Base-by-base conservation (phyloP, 768 basidiomycete species). In the Xanthoconium purpureum region DNA sequence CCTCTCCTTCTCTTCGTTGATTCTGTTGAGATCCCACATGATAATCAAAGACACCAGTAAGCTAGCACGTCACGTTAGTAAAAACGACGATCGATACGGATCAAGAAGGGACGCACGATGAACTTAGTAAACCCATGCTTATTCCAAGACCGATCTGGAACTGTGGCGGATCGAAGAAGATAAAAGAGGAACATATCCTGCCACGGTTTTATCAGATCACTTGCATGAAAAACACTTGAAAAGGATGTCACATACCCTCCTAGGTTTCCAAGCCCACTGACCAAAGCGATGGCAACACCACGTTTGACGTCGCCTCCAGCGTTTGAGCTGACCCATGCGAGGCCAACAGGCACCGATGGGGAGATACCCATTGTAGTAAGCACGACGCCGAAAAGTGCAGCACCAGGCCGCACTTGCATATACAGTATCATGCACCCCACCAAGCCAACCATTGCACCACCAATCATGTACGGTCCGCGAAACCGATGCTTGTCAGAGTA, bases 311-410 rank as follows among this genome's bases (percentile, higher is more conserved):
- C 81, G 14, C 84, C 82, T 28, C 84, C 83, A 3, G 79, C 76
- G 40, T 82, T 81, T 5, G 78, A 76, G 8, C 77, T 77, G 3
- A 72, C 75, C 84, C 84, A 85, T 29, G 81, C 78, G 1, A 85
- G 62, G 13, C 57, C 55, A 17, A 82, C 50, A 10, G 71, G 73
- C 37, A 83, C 65, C 8, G 73, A 73, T 0, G 84, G 78, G 59
- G 68, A 81, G 2, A 82, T 72, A 10, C 84, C 84, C 29, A 76
- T 66, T 3, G 81, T 77, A 28, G 77, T 73, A 43, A 85, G 64
- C 38, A 84, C 60, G 10, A 77, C 68, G 6, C 78, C 84, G 5
- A 70, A 58, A 57, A 84, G 83, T 7, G 63, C 50, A 24, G 46
- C 43, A 12, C 50, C 58, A 18, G 70, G 48, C 11, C 17, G 43